Evolutionary conservation across 2,329 filamentous ascomycete genomes (phyloP).

Genomic region (Aspergillus ochraceoroseus): DNA sequence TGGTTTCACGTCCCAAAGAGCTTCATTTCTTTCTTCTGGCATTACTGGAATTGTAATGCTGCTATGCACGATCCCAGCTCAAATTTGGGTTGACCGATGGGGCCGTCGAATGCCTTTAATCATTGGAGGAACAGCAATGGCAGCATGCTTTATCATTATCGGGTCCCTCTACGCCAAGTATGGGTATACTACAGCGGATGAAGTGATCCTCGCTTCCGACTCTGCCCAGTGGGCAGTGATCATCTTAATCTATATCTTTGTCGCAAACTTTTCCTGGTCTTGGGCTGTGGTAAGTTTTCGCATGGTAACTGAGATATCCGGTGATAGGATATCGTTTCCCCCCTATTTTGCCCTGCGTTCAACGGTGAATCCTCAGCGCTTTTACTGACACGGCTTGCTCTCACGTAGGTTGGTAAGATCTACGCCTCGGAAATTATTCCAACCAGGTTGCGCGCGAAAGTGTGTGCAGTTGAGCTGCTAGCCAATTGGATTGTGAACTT

Average conservation of each 20-base stretch:
- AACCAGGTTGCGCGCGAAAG: conserved; percentile 13
- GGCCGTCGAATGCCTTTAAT: conserved; percentile 28
- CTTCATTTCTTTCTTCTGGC: conserved; percentile 29
- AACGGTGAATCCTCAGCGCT: too few species aligned
- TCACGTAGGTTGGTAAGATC: conserved; percentile 17
- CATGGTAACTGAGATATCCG: background rate
- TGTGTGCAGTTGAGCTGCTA: conserved; percentile 16
- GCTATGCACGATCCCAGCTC: conserved; percentile 29
- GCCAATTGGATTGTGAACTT: conserved; percentile 19
- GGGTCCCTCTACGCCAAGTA: conserved; percentile 15
- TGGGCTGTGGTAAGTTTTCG: conserved; percentile 24
- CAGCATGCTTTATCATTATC: conserved; percentile 16
- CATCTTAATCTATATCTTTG: conserved; percentile 30
- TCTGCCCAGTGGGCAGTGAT: conserved; percentile 22
- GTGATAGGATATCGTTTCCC: background rate
- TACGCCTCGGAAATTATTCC: conserved; percentile 20
- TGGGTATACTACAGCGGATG: conserved; percentile 14
- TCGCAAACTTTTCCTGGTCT: conserved; percentile 27
- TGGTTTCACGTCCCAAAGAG: conserved; percentile 21
- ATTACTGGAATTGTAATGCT: conserved; percentile 29
- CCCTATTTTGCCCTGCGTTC: too few species aligned
- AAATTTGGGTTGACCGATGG: conserved; percentile 31
- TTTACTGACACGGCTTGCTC: background rate
- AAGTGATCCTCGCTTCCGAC: conserved; percentile 16
- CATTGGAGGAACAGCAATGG: conserved; percentile 27